Evolutionary conservation across 2,329 filamentous ascomycete species (phyloP).

Genomic region (Xylariaceae sp.): DNA sequence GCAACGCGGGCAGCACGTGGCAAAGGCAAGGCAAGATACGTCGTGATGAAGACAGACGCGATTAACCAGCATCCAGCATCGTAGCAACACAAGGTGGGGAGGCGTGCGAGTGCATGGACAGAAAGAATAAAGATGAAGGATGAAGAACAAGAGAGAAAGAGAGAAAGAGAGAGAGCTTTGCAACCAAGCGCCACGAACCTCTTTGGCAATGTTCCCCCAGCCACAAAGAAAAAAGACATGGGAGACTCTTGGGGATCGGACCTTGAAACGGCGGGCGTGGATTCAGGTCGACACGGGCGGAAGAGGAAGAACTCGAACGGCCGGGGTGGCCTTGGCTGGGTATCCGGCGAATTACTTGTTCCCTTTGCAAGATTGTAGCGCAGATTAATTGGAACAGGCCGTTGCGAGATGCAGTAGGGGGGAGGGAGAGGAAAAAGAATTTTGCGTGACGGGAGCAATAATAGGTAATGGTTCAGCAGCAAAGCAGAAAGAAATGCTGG

Average conservation of each 20-base stretch:
- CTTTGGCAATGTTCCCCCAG: constrained; percentile 11
- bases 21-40: neutral
- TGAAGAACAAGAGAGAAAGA: neutral
- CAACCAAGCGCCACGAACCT: constrained; percentile 17
- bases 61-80: constrained; percentile 3
- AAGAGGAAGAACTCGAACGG: constrained; percentile 25
- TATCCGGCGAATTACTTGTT: constrained; percentile 24
- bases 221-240: constrained; percentile 3
- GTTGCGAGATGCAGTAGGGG: neutral
- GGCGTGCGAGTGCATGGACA: neutral
- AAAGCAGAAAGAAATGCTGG: neutral
- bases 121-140: neutral
- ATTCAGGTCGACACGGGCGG: constrained; percentile 16
- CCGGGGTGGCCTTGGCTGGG: constrained; percentile 13
- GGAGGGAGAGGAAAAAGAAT: constrained; percentile 31
- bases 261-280: constrained; percentile 1
- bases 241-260: constrained; percentile 2
- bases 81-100: neutral
- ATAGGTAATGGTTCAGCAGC: neutral
- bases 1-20: neutral
- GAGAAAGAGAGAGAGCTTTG: neutral
- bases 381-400: constrained; percentile 4
- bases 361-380: constrained; percentile 7
- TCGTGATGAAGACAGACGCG: neutral
- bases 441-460: constrained; percentile 21